Evolutionary conservation across 495 filamentous ascomycete genomes (phyloP).

Genomic region (Xylaria sp.): DNA sequence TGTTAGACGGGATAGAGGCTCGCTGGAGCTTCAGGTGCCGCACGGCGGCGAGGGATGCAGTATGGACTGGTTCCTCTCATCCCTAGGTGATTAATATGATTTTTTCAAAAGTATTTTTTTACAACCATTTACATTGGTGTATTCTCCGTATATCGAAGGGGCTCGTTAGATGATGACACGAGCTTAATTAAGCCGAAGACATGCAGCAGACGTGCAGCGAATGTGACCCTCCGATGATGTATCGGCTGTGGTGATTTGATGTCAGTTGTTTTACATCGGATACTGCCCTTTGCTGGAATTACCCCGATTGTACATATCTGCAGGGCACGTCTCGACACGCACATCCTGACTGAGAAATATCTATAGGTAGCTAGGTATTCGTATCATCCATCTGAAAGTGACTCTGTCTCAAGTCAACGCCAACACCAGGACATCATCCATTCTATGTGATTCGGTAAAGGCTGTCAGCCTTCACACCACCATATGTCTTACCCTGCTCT

Average conservation of each 20-base stretch:
- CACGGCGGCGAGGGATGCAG: conserved; percentile 19
- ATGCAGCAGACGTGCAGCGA: not conserved
- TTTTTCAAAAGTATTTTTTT: not conserved
- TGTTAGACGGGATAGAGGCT: conserved; percentile 23
- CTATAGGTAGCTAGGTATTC: not conserved
- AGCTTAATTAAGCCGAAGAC: not conserved
- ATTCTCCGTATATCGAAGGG: not conserved
- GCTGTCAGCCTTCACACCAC: not conserved
- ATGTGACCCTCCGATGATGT: not conserved
- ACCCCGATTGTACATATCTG: not conserved
- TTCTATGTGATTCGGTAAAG: not conserved
- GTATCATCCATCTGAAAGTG: not conserved
- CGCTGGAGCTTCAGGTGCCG: not conserved
- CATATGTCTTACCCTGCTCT: not conserved
- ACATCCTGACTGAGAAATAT: not conserved
- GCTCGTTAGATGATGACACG: not conserved
- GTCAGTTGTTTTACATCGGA: not conserved
- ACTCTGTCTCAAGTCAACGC: not conserved
- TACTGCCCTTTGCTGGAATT: not conserved
- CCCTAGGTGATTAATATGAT: conserved; percentile 7
- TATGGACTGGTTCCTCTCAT: conserved; percentile 38
- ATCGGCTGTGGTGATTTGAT: not conserved
- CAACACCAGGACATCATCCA: not conserved
- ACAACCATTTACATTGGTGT: not conserved
- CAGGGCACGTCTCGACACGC: not conserved